Evolutionary conservation across 2,329 filamentous ascomycete species (phyloP).

Genomic region (Fusarium udum): DNA sequence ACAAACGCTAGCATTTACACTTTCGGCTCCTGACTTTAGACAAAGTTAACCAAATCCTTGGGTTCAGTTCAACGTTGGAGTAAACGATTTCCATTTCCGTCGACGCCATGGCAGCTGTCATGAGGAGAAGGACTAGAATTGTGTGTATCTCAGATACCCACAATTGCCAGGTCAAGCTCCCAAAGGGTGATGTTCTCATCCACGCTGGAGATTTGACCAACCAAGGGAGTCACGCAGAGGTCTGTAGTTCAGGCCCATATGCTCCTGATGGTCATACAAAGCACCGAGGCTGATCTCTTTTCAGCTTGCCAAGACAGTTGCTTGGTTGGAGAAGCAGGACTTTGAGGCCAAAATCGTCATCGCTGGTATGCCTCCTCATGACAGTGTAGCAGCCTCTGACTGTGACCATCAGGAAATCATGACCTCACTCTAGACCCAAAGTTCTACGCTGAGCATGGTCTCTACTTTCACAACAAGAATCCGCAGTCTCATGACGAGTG

Average conservation of each 20-base stretch:
- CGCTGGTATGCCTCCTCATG: conserved; percentile 61
- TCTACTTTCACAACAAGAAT: conserved; percentile 64
- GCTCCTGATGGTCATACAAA: background rate
- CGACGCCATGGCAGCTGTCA: conserved; percentile 26
- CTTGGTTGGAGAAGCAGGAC: conserved; percentile 73
- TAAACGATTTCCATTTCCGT: conserved; percentile 12
- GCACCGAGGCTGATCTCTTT: conserved; percentile 9
- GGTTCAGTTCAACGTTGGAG: conserved; percentile 20
- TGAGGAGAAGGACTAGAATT: conserved; percentile 64
- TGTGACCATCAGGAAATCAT: conserved; percentile 70
- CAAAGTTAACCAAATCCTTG: conserved; percentile 28
- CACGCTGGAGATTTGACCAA: conserved; percentile 83
- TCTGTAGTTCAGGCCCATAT: conserved; percentile 32
- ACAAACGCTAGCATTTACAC: conserved; percentile 25
- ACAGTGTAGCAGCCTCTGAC: conserved; percentile 11
- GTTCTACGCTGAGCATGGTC: conserved; percentile 66
- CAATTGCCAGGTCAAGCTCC: conserved; percentile 71
- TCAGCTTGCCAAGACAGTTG: conserved; percentile 66
- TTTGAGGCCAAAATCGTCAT: conserved; percentile 78
- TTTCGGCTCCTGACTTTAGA: conserved; percentile 24
- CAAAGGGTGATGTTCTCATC: conserved; percentile 77
- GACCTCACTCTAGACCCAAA: conserved; percentile 74
- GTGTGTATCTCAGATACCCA: conserved; percentile 84
- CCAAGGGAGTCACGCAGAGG: conserved; percentile 69
- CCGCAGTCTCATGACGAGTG: conserved; percentile 65